Evolutionary conservation across 768 basidiomycete genomes (phyloP), one percentile per base, ranked within the genome.

Genomic region (Lepiota brunneoincarnata): DNA sequence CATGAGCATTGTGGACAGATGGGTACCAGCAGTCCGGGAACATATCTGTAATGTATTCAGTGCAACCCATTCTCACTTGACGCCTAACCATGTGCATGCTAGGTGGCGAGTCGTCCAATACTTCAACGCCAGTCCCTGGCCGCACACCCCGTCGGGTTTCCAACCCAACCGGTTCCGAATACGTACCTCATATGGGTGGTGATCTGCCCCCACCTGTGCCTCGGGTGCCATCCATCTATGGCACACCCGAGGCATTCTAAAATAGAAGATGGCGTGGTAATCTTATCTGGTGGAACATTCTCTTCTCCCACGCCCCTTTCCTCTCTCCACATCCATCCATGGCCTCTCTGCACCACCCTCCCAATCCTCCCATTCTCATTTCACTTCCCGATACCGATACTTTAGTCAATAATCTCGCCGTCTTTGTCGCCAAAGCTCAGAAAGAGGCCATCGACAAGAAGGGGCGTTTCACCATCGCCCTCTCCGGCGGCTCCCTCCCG

Each of bases 401-500:
- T 3, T 81, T 99, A 60, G 75, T 81, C 35, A 61, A 73, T 0
- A 78, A 83, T 0, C 85, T 99, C 61, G 89, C 94, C 0, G 69
- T 78, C 43, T 98, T 95, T 68, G 81, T 98, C 49, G 58, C 89
- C 61, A 90, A 88, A 59, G 91, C 90, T 0, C 96, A 98, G 75
- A 88, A 81, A 57, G 93, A 98, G 21, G 82, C 95, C 36, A 77
- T 98, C 64, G 83, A 85, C 66, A 93, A 90, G 73, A 87, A 92
- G 72, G 90, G 87, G 65, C 82, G 81, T 57, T 99, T 99, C 77
- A 89, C 93, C 51, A 66, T 99, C 65, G 97, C 97, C 54, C 75
- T 98, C 63, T 96, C 93, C 3, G 97, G 97, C 10, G 96, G 97
- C 6, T 91, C 89, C 1, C 80, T 98, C 36, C 94, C 96, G 23